Percentiles rank a stretch among this genome's conserved stretches.
These are phyloP conservation scores for Kwoniella pini DNA, from an alignment of 768 basidiomycete genomes.

Conservation along the genomic window DNA sequence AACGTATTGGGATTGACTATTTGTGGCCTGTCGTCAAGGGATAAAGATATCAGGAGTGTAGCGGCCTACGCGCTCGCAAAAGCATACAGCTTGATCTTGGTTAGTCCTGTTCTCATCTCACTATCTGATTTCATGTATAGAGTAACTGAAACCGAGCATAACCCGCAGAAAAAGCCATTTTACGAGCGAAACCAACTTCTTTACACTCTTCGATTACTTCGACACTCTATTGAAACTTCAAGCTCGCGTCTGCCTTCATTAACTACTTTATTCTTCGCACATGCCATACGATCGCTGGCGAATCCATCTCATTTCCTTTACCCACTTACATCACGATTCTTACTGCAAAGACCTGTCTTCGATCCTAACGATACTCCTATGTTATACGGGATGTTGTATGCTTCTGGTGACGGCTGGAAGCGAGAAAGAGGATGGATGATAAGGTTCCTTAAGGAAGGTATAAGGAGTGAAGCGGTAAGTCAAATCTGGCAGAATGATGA, in stretches of 20 bases:
- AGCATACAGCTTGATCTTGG: slow-evolving; percentile 67
- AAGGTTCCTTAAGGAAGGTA: slow-evolving; percentile 75
- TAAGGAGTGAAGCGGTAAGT: slow-evolving; percentile 60
- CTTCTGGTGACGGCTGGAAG: slow-evolving; percentile 74
- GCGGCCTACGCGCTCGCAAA: slow-evolving; percentile 66
- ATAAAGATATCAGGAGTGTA: slow-evolving; percentile 63
- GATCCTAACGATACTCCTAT: slow-evolving; percentile 84
- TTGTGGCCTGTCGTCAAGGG: slow-evolving; percentile 69
- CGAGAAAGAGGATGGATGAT: slow-evolving; percentile 89
- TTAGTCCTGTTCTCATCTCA: slow-evolving; percentile 51
- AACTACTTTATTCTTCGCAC: slow-evolving; percentile 75
- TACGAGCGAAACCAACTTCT: slow-evolving; percentile 75
- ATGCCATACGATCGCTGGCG: slow-evolving; percentile 78
- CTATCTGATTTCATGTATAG: too few species aligned
- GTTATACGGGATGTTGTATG: slow-evolving; percentile 85
- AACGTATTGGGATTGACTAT: slow-evolving; percentile 75
- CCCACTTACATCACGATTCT: slow-evolving; percentile 79
- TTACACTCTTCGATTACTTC: slow-evolving; percentile 69
- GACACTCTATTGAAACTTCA: slow-evolving; percentile 61
- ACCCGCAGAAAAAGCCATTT: slow-evolving; percentile 64
- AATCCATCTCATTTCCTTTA: slow-evolving; percentile 87
- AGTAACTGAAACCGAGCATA: too few species aligned
- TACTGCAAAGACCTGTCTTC: slow-evolving; percentile 81
- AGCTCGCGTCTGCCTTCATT: slow-evolving; percentile 69
- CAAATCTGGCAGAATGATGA: not conserved